Evolutionary conservation across 148 eudicot genomes (phyloP).

Genomic region (Rhododendron simsii): DNA sequence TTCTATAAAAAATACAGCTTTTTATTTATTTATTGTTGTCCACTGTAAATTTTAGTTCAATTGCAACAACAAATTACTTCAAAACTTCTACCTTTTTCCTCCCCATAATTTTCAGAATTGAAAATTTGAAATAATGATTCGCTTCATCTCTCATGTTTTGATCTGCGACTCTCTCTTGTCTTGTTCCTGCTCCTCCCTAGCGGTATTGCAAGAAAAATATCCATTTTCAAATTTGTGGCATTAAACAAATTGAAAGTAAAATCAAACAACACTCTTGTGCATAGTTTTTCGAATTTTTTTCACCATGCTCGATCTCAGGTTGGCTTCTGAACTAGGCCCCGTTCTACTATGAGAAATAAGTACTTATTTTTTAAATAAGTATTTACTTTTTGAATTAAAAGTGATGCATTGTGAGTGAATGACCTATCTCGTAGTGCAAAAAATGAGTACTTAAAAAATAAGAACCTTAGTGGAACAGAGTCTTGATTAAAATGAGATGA

Average conservation of each 20-base stretch:
- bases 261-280: background rate
- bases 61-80: background rate
- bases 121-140: background rate
- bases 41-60: background rate
- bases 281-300: too few relatives aligned
- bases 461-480: too few relatives aligned
- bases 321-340: background rate
- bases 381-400: too few relatives aligned
- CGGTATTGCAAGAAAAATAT: background rate
- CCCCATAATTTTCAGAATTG: background rate
- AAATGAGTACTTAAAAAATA: too few relatives aligned
- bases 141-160: background rate
- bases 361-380: too few relatives aligned
- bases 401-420: too few relatives aligned
- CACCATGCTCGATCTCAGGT: background rate
- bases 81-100: background rate
- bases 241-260: background rate
- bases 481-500: background rate
- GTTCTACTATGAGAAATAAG: too few relatives aligned
- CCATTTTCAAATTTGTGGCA: background rate
- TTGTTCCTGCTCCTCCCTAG: background rate
- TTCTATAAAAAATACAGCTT: too few relatives aligned
- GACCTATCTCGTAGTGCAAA: too few relatives aligned
- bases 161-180: background rate
- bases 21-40: background rate